Conservation (phyloP, 495 filamentous ascomycete genomes). For the Xylaria cubensis region DNA sequence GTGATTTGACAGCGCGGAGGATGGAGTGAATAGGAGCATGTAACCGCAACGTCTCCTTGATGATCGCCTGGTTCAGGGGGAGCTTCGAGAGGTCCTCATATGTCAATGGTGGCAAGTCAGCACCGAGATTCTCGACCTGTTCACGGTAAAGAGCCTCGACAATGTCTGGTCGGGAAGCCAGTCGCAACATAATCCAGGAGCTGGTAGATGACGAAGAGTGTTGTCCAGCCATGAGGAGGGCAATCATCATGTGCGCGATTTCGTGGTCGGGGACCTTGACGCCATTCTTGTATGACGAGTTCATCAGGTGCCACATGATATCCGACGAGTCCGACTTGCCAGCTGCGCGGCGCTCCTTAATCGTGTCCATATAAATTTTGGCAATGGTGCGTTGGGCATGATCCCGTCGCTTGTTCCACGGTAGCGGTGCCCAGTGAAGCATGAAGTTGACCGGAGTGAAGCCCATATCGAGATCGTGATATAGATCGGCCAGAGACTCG, state of each 20-base stretch:
- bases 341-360: conserved; percentile 66
- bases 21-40: conserved; percentile 86
- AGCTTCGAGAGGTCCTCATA: conserved; percentile 74
- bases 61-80: conserved; percentile 69
- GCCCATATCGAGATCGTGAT: conserved; percentile 85
- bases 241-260: conserved; percentile 91
- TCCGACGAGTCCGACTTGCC: conserved; percentile 62
- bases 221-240: conserved; percentile 86
- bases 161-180: conserved; percentile 74
- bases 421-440: conserved; percentile 85
- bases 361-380: conserved; percentile 78
- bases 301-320: conserved; percentile 87
- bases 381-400: conserved; percentile 75
- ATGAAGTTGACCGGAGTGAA: conserved; percentile 86
- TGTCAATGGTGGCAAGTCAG: conserved; percentile 65
- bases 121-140: conserved; percentile 67
- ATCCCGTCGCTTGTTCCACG: conserved; percentile 81
- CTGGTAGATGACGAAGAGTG: conserved; percentile 84
- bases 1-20: conserved; percentile 81
- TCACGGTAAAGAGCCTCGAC: conserved; percentile 79
- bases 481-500: conserved; percentile 73
- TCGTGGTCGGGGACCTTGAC: conserved; percentile 75
- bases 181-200: conserved; percentile 81
- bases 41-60: conserved; percentile 82
- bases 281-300: conserved; percentile 77